phyloP scores from a whole-genome alignment of 345 rosid species.

The Brassica juncea region DNA sequence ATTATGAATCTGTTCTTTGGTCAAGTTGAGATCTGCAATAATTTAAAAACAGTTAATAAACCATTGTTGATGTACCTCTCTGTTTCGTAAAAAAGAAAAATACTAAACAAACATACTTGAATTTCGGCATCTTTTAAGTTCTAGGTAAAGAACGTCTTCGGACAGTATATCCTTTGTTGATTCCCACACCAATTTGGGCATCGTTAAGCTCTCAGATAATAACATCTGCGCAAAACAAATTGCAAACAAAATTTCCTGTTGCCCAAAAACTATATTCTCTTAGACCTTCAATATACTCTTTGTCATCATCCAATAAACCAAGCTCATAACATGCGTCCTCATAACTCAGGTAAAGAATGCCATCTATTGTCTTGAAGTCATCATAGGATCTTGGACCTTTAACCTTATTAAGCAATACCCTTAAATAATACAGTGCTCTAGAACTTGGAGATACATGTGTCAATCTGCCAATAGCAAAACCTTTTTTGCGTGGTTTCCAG shows the following conservation, averaged over 20 bases:
- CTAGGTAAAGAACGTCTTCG: not conserved
- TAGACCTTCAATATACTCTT: not conserved
- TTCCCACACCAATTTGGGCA: not conserved
- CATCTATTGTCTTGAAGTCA: not conserved
- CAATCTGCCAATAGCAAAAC: not conserved
- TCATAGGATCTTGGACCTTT: not conserved
- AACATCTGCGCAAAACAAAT: not conserved
- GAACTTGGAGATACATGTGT: not conserved
- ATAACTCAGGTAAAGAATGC: not conserved
- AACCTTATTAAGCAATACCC: not conserved
- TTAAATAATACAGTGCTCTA: not conserved
- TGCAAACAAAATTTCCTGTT: not conserved
- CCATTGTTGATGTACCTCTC: too few relatives aligned
- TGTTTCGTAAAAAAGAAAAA: not conserved
- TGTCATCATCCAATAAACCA: not conserved
- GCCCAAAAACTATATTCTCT: not conserved
- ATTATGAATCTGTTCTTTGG: not conserved
- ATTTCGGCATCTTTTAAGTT: not conserved
- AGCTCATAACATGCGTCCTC: not conserved
- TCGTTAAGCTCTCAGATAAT: not conserved
- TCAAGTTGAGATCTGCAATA: not conserved
- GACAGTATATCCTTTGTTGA: not conserved
- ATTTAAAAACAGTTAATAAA: too few relatives aligned
- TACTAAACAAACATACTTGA: not conserved
- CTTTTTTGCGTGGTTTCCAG: not conserved